A percentile compares a stretch with the other conserved stretches of the same genome.
Evolutionary conservation across 2,329 filamentous ascomycete species (phyloP).

Genomic region (Stagonosporopsis tanaceti): DNA sequence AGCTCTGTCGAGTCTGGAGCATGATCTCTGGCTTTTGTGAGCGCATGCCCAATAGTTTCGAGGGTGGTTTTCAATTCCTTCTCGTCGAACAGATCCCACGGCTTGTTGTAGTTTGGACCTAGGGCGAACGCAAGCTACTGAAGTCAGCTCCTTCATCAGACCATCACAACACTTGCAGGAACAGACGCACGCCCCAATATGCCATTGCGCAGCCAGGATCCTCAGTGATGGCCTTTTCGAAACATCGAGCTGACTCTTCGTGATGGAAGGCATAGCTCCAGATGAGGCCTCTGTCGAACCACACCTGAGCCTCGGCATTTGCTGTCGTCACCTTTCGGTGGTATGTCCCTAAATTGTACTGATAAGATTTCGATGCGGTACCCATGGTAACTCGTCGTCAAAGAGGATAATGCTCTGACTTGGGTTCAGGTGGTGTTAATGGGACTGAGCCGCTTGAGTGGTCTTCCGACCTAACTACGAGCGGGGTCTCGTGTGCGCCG

Average conservation of each 20-base stretch:
- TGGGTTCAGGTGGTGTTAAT: not conserved
- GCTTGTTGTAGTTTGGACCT: conserved; percentile 82
- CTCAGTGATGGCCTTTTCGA: conserved; percentile 63
- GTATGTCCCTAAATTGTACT: conserved; percentile 67
- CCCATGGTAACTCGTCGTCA: conserved; percentile 1
- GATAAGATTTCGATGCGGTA: conserved; percentile 28
- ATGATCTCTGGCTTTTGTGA: conserved; percentile 54
- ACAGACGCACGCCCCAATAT: conserved; percentile 66
- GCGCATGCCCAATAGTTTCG: conserved; percentile 57
- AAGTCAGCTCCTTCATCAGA: conserved; percentile 45
- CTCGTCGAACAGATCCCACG: conserved; percentile 75
- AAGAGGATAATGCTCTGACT: not conserved
- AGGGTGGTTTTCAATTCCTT: conserved; percentile 65
- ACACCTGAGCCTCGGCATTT: conserved; percentile 63
- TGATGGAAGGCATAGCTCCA: conserved; percentile 83
- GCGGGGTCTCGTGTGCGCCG: conserved; percentile 16
- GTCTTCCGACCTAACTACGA: not conserved
- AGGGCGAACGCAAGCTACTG: conserved; percentile 66
- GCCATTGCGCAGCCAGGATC: conserved; percentile 68
- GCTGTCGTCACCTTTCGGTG: conserved; percentile 63
- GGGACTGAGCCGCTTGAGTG: not conserved
- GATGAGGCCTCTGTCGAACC: conserved; percentile 76
- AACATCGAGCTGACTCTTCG: conserved; percentile 72
- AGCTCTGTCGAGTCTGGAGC: conserved; percentile 54
- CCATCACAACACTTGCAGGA: not conserved